Percentiles rank a stretch among this genome's conserved stretches.
Conservation (phyloP, 345 rosid species). For the Capsella bursapastoris region DNA sequence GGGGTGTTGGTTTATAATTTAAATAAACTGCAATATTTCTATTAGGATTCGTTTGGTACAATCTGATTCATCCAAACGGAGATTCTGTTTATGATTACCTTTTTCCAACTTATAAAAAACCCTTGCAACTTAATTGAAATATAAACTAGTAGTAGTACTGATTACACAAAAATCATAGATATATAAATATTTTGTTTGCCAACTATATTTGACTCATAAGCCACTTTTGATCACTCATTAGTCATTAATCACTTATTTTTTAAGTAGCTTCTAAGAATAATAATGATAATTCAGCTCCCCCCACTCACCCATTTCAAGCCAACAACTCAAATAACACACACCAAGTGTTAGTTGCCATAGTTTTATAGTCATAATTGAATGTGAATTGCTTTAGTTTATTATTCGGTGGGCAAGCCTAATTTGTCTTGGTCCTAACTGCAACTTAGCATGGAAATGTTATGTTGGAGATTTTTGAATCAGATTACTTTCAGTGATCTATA, state of each 20-base stretch:
- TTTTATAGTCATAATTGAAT: constrained; percentile 6
- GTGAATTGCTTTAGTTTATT: constrained; percentile 2
- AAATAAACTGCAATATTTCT: constrained; percentile 24
- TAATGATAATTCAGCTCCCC: constrained; percentile 46
- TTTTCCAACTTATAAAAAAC: constrained; percentile 13
- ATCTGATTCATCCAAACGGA: constrained; percentile 32
- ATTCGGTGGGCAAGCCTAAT: constrained; percentile 3
- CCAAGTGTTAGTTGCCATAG: constrained; percentile 24
- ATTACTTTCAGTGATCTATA: constrained; percentile 1
- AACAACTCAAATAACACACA: constrained; percentile 40
- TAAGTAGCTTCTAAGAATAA: constrained; percentile 34
- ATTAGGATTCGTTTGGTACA: constrained; percentile 16
- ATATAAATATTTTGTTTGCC: constrained; percentile 43
- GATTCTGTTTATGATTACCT: constrained; percentile 37
- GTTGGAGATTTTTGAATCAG: constrained; percentile 9
- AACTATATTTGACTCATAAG: constrained; percentile 68
- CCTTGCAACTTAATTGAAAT: constrained; percentile 8
- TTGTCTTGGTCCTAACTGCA: constrained; percentile 5
- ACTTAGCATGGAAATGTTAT: not conserved
- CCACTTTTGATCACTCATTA: constrained; percentile 42
- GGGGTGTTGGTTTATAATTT: not conserved
- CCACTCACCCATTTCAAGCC: constrained; percentile 47
- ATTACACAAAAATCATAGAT: constrained; percentile 7
- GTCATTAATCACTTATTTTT: constrained; percentile 20
- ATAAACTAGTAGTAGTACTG: not conserved